Evolutionary conservation across 495 filamentous ascomycete genomes (phyloP), one percentile per base, ranked within the genome.

Genomic region (Pseudevernia furfuracea): DNA sequence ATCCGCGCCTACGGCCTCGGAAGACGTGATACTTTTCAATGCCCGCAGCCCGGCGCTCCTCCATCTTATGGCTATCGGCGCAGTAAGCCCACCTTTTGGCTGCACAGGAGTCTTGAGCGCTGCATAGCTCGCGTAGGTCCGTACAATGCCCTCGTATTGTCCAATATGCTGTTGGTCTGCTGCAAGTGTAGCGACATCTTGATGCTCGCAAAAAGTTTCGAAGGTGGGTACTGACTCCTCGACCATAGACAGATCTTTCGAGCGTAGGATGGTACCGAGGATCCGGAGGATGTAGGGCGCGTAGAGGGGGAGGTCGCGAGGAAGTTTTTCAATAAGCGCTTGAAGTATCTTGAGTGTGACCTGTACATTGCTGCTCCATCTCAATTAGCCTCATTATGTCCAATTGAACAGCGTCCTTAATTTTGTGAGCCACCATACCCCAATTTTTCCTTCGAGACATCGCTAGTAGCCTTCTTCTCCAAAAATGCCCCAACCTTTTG

Each of bases 401-500:
- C 37, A 58, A 68, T 60, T 62, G 37, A 19, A 1, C 4, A 17
- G 38, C 17, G 23, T 12, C 8, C 11, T 6, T 28, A 15, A 61
- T 44, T 41, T 11, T 43, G 25, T 48, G 12, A 38, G 62, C 69
- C 48, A 63, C 67, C 87, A 72, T 81, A 93, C 90, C 90, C 90
- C 71, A 90, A 85, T 68, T 87, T 85, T 65, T 83, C 82, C 67
- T 87, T 85, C 78, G 85, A 91, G 63, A 96, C 91, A 80, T 97
- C 92, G 67, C 84, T 87, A 48, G 87, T 87, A 60, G 91, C 91
- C 77, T 89, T 88, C 79, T 90, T 93, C 76, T 96, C 91, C 70
- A 97, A 78, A 71, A 95, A 97, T 70, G 84, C 84, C 72, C 90
- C 90, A 58, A 97, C 90, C 74, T 97, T 97, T 71, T 92, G 90